A percentile compares a stretch with the other conserved stretches of the same genome.
These are phyloP conservation scores for Flaveria robusta DNA, from an alignment of 129 eudicot genomes.

Conservation along the genomic window DNA sequence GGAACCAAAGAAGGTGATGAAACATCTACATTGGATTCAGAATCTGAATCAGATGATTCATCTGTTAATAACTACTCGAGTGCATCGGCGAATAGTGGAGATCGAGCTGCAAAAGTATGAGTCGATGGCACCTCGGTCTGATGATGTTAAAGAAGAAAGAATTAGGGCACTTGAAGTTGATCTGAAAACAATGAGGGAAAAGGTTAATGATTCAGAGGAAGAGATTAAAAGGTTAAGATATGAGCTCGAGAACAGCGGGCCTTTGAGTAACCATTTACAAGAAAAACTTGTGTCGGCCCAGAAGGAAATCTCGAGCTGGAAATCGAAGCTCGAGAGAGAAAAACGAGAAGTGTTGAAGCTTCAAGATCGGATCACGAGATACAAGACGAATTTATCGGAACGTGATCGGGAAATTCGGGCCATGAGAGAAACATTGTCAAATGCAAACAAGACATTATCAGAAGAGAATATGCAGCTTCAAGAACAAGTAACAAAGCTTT, in stretches of 20 bases:
- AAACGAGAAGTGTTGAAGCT: constrained; percentile 66
- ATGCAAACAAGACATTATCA: constrained; percentile 69
- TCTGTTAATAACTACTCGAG: constrained; percentile 66
- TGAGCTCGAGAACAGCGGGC: constrained; percentile 47
- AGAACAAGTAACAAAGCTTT: constrained; percentile 52
- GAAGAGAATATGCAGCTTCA: constrained; percentile 71
- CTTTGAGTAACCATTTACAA: constrained; percentile 41
- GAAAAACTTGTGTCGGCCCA: constrained; percentile 59
- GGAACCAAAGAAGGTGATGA: constrained; percentile 71
- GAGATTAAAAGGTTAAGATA: constrained; percentile 50
- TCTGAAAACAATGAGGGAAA: constrained; percentile 43
- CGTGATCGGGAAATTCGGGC: constrained; percentile 90
- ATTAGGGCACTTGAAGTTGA: constrained; percentile 45
- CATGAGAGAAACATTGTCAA: constrained; percentile 58
- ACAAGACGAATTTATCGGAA: constrained; percentile 72
- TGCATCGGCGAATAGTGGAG: constrained; percentile 38
- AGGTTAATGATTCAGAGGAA: constrained; percentile 52
- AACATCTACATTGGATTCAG: constrained; percentile 70
- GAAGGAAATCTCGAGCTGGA: constrained; percentile 61
- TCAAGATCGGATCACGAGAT: constrained; percentile 67
- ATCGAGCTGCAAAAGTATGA: constrained; percentile 55
- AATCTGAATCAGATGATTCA: constrained; percentile 80
- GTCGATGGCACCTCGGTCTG: constrained; percentile 26
- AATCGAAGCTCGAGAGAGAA: constrained; percentile 62
- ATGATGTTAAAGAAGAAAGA: constrained; percentile 34